These are phyloP conservation scores for Salicornia ramosissima DNA, from an alignment of 148 eudicot genomes.

Conservation along the genomic window DNA sequence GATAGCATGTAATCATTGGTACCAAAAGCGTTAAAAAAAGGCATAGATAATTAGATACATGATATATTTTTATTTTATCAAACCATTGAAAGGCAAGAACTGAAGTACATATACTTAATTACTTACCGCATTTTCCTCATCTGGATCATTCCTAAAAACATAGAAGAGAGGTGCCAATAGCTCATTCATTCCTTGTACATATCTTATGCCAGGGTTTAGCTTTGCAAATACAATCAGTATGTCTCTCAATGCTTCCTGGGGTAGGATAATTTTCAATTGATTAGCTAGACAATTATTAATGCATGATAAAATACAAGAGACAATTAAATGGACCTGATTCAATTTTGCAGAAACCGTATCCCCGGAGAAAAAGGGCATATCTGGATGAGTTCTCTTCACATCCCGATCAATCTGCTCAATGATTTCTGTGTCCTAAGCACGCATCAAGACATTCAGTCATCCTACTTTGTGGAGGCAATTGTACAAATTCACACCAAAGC, in stretches of 20 bases:
- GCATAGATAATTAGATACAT: background rate
- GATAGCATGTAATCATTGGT: background rate
- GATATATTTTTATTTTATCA: no score
- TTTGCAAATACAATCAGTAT: constrained; percentile 90
- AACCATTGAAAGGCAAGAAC: background rate
- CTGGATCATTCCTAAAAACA: constrained; percentile 82
- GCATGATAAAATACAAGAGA: background rate
- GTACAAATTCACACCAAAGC: background rate
- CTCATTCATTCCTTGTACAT: constrained; percentile 99
- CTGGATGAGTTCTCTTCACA: constrained; percentile 98
- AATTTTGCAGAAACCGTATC: constrained; percentile 61
- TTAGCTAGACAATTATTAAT: constrained; percentile 2
- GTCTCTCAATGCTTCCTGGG: constrained; percentile 72
- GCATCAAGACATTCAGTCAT: background rate
- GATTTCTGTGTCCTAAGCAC: constrained; percentile 77
- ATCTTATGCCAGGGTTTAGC: constrained; percentile 96
- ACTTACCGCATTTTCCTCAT: constrained; percentile 79
- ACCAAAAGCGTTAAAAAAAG: background rate
- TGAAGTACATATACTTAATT: background rate
- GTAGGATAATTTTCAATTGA: constrained; percentile 18
- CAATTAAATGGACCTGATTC: constrained; percentile 53
- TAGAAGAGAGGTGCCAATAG: constrained; percentile 87
- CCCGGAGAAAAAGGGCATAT: constrained; percentile 82
- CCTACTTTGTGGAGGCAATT: constrained; percentile 3
- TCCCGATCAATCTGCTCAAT: constrained; percentile 97